These are phyloP conservation scores for Monosporozyma yasuniensis DNA, from an alignment of 805 yeast genomes.

Conservation along the genomic window DNA sequence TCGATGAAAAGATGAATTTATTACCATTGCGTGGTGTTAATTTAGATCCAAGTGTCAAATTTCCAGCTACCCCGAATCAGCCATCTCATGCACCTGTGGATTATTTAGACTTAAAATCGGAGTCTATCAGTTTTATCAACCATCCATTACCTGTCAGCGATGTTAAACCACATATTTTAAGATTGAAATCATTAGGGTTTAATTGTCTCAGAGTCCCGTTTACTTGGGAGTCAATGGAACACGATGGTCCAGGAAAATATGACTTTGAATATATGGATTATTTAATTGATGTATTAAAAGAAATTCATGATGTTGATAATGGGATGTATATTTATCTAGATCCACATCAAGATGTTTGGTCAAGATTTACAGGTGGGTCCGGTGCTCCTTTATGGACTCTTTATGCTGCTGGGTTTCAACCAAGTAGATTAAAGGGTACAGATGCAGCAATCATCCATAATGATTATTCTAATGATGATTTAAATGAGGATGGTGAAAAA, in stretches of 20 bases:
- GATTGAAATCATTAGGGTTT: conserved; percentile 75
- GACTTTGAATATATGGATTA: conserved; percentile 70
- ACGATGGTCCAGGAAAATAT: conserved; percentile 73
- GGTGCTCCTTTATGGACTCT: conserved; percentile 95
- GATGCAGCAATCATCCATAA: conserved; percentile 79
- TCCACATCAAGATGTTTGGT: conserved; percentile 94
- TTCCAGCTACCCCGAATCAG: conserved; percentile 50
- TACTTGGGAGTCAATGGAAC: conserved; percentile 93
- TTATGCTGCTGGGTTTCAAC: conserved; percentile 80
- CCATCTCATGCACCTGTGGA: conserved; percentile 32
- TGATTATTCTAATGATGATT: conserved; percentile 32
- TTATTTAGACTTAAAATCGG: conserved; percentile 38
- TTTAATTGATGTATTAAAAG: conserved; percentile 51
- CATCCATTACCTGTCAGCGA: conserved; percentile 72
- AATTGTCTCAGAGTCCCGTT: conserved; percentile 67
- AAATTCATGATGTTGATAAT: conserved; percentile 46
- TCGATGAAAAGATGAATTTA: conserved; percentile 47
- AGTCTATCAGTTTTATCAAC: conserved; percentile 75
- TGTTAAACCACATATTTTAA: conserved; percentile 55
- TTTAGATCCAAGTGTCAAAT: conserved; percentile 63
- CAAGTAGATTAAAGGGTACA: conserved; percentile 56
- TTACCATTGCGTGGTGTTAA: conserved; percentile 72
- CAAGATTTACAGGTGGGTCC: conserved; percentile 77
- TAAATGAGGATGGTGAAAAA: conserved; percentile 32
- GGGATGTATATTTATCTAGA: conserved; percentile 75